Evolutionary conservation across 2,329 filamentous ascomycete genomes (phyloP), one percentile per base, ranked within the genome.

Genomic region (Neodidymelliopsis sp.): DNA sequence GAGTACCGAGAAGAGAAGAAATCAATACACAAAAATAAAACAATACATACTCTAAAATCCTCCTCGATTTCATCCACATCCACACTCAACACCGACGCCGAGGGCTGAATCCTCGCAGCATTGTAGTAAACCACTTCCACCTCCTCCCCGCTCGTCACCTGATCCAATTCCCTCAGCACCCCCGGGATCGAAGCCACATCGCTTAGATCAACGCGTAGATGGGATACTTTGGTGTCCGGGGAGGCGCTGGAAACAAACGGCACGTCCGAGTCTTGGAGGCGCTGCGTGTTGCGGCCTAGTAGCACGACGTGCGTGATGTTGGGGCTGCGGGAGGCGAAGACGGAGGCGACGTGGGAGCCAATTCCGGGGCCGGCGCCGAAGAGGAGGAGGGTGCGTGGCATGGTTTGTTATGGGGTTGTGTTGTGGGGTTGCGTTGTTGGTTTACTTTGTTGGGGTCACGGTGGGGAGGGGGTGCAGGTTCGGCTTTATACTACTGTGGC

Each of bases 41-140:
- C n/a, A n/a, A n/a, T n/a, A 33, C 25, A 9, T 23, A 37, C 46
- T 50, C 61, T 77, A 42, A 82, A 77, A 46, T 83, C 80, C 40
- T 75, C 70, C 20, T 81, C 67, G 8, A 83, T 75, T 12, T 79
- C 75, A 31, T 75, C 67, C 2, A 78, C 69, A 2, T 57, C 61
- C 37, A 76, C 75, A 24, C 74, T 68, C 6, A 82, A 62, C 1
- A 79, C 67, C 3, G 71, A 65, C 18, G 29, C 28, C 6, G 72
- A 75, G 0, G 74, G 71, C 6, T 71, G 71, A 1, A 83, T 76
- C 0, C 77, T 65, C 3, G 80, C 81, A 0, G 80, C 79, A 54
- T 83, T 83, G 71, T 77, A 83, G 31, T 81, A 74, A 3, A 83
- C 69, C 16, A 76, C 77, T 35, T 81, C 77, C 1, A 81, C 65